Evolutionary conservation across 179 eudicot genomes (phyloP).

Genomic region (Silene coronaria): DNA sequence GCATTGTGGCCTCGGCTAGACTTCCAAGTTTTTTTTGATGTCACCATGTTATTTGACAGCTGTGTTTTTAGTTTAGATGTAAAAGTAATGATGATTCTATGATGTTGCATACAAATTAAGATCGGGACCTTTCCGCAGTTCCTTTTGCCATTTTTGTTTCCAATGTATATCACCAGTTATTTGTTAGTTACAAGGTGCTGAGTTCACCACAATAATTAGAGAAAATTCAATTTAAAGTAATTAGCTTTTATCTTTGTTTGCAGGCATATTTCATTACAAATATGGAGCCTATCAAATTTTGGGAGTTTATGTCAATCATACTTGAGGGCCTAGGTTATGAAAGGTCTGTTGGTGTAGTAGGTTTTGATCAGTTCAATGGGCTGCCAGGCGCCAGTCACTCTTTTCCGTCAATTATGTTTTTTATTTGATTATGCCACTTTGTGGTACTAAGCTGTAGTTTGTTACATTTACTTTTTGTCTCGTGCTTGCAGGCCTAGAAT

Average conservation of each 20-base stretch:
- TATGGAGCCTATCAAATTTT: slow-evolving; percentile 86
- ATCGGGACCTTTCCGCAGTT: not conserved
- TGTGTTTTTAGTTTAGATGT: not conserved
- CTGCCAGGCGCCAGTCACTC: not conserved
- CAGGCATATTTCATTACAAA: slow-evolving; percentile 97
- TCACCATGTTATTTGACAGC: not conserved
- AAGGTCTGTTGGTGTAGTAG: slow-evolving; percentile 40
- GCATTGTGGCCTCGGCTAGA: not conserved
- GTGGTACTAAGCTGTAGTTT: slow-evolving; percentile 14
- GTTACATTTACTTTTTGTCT: slow-evolving; percentile 30
- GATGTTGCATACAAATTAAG: not conserved
- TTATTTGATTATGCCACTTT: slow-evolving; percentile 7
- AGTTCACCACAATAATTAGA: not conserved
- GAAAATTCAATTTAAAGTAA: not conserved
- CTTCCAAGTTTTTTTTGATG: not conserved
- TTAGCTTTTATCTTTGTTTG: slow-evolving; percentile 19
- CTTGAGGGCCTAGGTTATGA: slow-evolving; percentile 96
- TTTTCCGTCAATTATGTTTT: not conserved
- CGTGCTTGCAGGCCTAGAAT: slow-evolving; percentile 77
- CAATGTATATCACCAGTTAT: not conserved
- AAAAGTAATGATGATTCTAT: not conserved
- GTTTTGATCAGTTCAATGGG: not conserved
- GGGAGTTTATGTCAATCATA: slow-evolving; percentile 87
- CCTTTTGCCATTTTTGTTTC: not conserved
- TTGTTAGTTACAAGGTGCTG: not conserved